A percentile compares a stretch with the other conserved stretches of the same genome.
phyloP scores from a whole-genome alignment of 1,139 yeast genomes.

The Nakaseomyces bracarensis region DNA sequence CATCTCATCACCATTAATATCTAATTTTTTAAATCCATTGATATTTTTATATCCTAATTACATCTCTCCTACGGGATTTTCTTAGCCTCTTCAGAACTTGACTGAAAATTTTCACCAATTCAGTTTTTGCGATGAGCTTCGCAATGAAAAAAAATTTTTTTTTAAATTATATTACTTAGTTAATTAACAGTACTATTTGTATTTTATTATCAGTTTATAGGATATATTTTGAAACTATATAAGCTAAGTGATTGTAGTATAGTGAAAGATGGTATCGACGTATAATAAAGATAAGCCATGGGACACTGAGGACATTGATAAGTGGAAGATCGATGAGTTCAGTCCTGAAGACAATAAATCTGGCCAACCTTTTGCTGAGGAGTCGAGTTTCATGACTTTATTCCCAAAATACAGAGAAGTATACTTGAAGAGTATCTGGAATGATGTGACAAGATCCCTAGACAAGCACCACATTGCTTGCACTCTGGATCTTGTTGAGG shows the following conservation, averaged over 20 bases:
- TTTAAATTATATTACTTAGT: no score
- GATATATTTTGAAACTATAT: no score
- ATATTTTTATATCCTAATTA: no score
- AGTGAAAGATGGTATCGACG: constrained; percentile 94
- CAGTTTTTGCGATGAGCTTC: constrained; percentile 8
- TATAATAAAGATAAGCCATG: constrained; percentile 95
- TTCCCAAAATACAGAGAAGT: constrained; percentile 96
- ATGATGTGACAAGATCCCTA: constrained; percentile 76
- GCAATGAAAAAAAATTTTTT: no score
- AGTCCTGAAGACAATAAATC: constrained; percentile 81
- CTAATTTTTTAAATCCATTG: no score
- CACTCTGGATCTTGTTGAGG: constrained; percentile 84
- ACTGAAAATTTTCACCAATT: neutral
- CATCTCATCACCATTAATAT: no score
- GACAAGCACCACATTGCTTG: constrained; percentile 70
- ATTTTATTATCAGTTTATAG: no score
- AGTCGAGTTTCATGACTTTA: constrained; percentile 85
- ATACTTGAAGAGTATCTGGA: constrained; percentile 85
- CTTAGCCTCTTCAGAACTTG: neutral
- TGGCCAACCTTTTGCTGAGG: constrained; percentile 86
- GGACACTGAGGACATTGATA: constrained; percentile 94
- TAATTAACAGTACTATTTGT: no score
- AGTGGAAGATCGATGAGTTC: constrained; percentile 87
- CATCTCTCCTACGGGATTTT: no score
- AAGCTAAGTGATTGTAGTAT: no score